Conservation (phyloP, 2,329 filamentous ascomycete species). For the Juglanconis sp. region DNA sequence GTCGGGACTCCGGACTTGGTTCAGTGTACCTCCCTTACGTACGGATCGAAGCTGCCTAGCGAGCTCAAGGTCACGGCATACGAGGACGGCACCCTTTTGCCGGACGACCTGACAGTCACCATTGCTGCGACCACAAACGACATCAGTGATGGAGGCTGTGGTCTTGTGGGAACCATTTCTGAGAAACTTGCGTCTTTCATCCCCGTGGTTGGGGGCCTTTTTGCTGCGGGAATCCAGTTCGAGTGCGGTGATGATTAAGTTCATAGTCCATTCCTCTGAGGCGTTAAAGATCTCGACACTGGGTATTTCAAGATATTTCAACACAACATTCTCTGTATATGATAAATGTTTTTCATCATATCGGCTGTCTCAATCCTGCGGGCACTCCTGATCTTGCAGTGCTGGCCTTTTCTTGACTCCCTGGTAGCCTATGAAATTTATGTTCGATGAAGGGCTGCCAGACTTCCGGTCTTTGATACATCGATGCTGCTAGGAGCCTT, state of each 20-base stretch:
- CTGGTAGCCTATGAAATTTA: slow-evolving; percentile 87
- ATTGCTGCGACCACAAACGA: slow-evolving; percentile 8
- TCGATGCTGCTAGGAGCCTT: slow-evolving; percentile 59
- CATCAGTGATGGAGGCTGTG: slow-evolving; percentile 7
- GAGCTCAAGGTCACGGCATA: slow-evolving; percentile 17
- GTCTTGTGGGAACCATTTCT: background rate
- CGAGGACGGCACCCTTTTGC: slow-evolving; percentile 16
- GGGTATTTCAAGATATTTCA: no score
- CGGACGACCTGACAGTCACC: slow-evolving; percentile 18
- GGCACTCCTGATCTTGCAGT: slow-evolving; percentile 29
- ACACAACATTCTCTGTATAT: no score
- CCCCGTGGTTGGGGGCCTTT: background rate
- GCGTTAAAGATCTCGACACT: no score
- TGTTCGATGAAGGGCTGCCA: slow-evolving; percentile 73
- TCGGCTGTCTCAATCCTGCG: no score
- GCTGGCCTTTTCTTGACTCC: slow-evolving; percentile 78
- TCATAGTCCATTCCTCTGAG: no score
- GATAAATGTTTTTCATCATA: no score
- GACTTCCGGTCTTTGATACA: slow-evolving; percentile 52
- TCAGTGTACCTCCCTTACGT: slow-evolving; percentile 16
- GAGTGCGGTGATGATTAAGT: background rate
- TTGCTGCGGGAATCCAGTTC: background rate
- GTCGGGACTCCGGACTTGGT: background rate
- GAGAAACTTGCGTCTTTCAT: background rate
- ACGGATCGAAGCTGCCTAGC: slow-evolving; percentile 19